Evolutionary conservation across 176 grass and related monocot species (phyloP).

Genomic region (Oropetium thomaeum): DNA sequence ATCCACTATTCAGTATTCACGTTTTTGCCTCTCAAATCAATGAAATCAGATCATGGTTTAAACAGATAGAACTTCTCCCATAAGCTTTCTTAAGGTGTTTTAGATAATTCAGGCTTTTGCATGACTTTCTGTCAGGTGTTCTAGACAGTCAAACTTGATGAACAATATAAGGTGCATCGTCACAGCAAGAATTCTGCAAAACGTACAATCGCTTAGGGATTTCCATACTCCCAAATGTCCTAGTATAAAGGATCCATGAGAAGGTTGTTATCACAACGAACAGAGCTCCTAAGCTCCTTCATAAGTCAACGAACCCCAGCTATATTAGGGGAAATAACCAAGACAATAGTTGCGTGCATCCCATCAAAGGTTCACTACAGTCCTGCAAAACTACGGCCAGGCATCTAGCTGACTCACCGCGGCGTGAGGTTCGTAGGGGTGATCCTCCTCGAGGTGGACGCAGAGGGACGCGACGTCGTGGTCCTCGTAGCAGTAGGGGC

Average conservation of each 20-base stretch:
- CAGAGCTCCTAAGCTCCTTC: background rate
- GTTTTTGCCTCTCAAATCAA: background rate
- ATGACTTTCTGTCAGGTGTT: background rate
- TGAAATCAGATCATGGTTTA: background rate
- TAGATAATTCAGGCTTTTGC: background rate
- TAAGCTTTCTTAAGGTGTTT: background rate
- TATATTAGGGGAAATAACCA: constrained; percentile 6
- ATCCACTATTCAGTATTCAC: background rate
- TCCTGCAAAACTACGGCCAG: background rate
- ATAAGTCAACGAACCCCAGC: constrained; percentile 8
- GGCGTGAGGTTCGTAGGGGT: constrained; percentile 72
- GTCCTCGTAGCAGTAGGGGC: constrained; percentile 98
- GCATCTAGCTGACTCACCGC: constrained; percentile 47
- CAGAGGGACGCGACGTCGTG: constrained; percentile 84
- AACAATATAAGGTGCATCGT: background rate
- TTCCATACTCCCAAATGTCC: background rate
- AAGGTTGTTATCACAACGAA: background rate
- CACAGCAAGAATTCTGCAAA: background rate
- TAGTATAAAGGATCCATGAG: background rate
- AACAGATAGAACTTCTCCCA: background rate
- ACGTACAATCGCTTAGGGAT: background rate
- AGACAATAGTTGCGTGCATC: background rate
- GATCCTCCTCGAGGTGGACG: constrained; percentile 88
- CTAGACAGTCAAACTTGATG: background rate
- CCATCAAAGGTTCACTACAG: background rate